A percentile compares a stretch with the other conserved stretches of the same genome.
Evolutionary conservation across 2,329 filamentous ascomycete genomes (phyloP).

Genomic region (Bipolaris bicolor): DNA sequence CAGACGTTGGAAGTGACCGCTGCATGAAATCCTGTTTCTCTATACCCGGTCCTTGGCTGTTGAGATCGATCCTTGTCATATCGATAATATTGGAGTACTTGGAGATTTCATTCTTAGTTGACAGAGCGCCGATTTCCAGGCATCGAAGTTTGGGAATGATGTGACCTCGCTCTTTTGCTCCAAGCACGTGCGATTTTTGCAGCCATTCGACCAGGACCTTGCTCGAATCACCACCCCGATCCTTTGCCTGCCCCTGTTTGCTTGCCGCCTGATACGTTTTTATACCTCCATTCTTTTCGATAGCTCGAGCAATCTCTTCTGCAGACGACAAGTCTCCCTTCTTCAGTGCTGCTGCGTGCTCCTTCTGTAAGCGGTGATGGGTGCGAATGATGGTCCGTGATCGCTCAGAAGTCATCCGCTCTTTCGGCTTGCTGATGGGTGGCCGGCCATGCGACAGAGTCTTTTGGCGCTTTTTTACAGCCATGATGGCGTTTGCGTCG

Average conservation of each 20-base stretch:
- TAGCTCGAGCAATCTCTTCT: slow-evolving; percentile 55
- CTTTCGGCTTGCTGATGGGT: slow-evolving; percentile 35
- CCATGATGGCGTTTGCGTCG: slow-evolving; percentile 26
- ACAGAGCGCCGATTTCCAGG: slow-evolving; percentile 89
- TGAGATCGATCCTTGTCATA: slow-evolving; percentile 85
- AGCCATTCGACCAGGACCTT: slow-evolving; percentile 66
- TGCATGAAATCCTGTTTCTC: slow-evolving; percentile 93
- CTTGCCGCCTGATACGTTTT: slow-evolving; percentile 67
- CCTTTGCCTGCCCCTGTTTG: slow-evolving; percentile 65
- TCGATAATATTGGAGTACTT: slow-evolving; percentile 68
- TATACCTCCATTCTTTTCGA: slow-evolving; percentile 64
- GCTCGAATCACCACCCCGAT: slow-evolving; percentile 69
- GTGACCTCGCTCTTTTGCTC: slow-evolving; percentile 13
- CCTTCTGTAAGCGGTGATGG: slow-evolving; percentile 66
- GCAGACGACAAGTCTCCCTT: slow-evolving; percentile 50
- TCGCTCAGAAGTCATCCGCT: slow-evolving; percentile 60
- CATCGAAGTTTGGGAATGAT: slow-evolving; percentile 59
- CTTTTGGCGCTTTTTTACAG: slow-evolving; percentile 43
- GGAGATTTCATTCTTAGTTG: slow-evolving; percentile 83
- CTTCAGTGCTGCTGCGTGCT: slow-evolving; percentile 58
- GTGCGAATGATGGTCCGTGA: slow-evolving; percentile 64
- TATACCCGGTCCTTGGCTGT: slow-evolving; percentile 83
- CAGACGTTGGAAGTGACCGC: slow-evolving; percentile 70
- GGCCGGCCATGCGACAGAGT: slow-evolving; percentile 44
- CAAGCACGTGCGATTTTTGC: slow-evolving; percentile 35